Conservation (phyloP, 192 early-diverging fungal species). For the Pilaira anomala region DNA sequence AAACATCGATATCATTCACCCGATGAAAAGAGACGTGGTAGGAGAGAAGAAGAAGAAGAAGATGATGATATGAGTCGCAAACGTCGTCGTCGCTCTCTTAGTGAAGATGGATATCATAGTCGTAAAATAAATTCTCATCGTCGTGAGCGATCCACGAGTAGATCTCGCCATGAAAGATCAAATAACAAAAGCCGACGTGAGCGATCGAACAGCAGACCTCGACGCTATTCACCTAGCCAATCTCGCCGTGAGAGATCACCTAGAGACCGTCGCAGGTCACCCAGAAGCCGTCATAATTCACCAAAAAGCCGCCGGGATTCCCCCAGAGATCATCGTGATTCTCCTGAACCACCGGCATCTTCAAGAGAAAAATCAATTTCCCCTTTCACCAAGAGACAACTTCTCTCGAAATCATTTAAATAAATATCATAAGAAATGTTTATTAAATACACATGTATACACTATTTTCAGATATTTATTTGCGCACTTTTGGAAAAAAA, state of each 20-base stretch:
- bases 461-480: no score
- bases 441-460: neutral
- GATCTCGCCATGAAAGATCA: neutral
- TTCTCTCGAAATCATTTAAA: no score
- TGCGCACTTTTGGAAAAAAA: no score
- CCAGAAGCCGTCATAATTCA: neutral
- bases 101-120: neutral
- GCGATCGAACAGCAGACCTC: neutral
- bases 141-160: neutral
- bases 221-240: no score
- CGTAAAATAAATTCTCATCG: neutral
- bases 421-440: neutral
- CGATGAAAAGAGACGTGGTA: neutral
- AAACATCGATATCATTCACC: neutral
- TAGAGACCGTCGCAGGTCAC: neutral
- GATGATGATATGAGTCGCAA: neutral
- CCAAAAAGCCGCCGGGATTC: neutral
- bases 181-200: no score
- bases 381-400: conserved; percentile 5
- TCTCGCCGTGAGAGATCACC: neutral
- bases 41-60: neutral
- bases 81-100: neutral
- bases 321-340: neutral
- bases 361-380: conserved; percentile 13
- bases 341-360: neutral